Percentiles rank a stretch among this genome's conserved stretches.
These are phyloP conservation scores for Coniochaeta sp. DNA, from an alignment of 2,329 filamentous ascomycete species.

Conservation along the genomic window DNA sequence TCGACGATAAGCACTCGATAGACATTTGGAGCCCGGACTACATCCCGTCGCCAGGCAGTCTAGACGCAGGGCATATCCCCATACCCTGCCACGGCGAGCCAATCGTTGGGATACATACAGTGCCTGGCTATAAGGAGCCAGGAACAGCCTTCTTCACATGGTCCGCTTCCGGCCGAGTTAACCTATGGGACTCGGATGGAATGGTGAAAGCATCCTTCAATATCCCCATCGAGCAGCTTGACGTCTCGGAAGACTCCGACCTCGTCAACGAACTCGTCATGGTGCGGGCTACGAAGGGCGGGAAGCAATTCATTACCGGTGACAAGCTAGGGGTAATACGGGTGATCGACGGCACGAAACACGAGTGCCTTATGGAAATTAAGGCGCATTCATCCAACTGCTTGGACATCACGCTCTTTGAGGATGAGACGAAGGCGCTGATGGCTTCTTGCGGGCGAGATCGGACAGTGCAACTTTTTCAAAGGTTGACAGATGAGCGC, in stretches of 20 bases:
- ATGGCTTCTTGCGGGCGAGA: constrained; percentile 83
- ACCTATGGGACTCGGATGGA: constrained; percentile 77
- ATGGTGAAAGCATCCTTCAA: constrained; percentile 56
- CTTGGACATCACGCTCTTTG: constrained; percentile 69
- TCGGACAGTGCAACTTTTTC: constrained; percentile 88
- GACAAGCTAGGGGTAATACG: constrained; percentile 81
- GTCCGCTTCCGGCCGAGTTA: constrained; percentile 72
- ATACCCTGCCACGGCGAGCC: constrained; percentile 58
- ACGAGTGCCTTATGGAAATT: constrained; percentile 58
- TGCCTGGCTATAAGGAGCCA: constrained; percentile 52
- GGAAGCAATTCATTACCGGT: constrained; percentile 67
- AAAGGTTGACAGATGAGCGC: constrained; percentile 42
- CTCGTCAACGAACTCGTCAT: constrained; percentile 52
- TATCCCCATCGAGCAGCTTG: constrained; percentile 61
- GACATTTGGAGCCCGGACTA: constrained; percentile 53
- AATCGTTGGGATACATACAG: constrained; percentile 65
- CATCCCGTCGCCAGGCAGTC: constrained; percentile 29
- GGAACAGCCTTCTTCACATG: constrained; percentile 80
- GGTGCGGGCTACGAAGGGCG: constrained; percentile 52
- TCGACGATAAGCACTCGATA: constrained; percentile 71
- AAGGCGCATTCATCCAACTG: constrained; percentile 86
- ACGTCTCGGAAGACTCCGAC: constrained; percentile 42
- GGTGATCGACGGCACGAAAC: constrained; percentile 57
- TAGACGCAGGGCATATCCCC: constrained; percentile 38
- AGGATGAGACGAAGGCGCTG: constrained; percentile 53